Conservation (phyloP, 148 eudicot species). For the Mesembryanthemum crystallinum region DNA sequence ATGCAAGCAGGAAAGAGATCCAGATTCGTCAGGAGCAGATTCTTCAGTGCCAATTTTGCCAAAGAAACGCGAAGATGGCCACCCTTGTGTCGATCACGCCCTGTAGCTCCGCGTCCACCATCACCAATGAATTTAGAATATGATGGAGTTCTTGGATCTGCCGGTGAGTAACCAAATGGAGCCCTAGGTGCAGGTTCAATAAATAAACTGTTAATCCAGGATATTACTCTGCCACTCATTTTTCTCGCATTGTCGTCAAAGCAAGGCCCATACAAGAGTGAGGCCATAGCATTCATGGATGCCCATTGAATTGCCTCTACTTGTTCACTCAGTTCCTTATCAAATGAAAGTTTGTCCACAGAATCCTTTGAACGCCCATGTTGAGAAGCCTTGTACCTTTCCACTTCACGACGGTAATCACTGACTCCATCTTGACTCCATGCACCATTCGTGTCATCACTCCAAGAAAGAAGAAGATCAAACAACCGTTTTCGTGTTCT, state of each 20-base stretch:
- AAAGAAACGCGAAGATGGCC: constrained; percentile 87
- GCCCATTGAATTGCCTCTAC: constrained; percentile 99
- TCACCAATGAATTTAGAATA: constrained; percentile 79
- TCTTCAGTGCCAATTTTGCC: constrained; percentile 92
- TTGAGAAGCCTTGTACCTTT: constrained; percentile 90
- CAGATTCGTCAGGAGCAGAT: constrained; percentile 89
- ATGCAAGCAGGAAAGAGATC: constrained; percentile 98
- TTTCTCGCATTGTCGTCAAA: constrained; percentile 98
- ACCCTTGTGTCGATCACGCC: constrained; percentile 92
- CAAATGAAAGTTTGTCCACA: constrained; percentile 86
- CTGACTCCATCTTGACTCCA: constrained; percentile 89
- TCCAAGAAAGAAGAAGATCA: constrained; percentile 94
- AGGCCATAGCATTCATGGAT: constrained; percentile 96
- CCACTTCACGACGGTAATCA: constrained; percentile 96
- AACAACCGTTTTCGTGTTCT: constrained; percentile 86
- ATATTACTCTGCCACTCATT: constrained; percentile 95
- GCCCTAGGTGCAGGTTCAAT: constrained; percentile 98
- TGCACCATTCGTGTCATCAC: constrained; percentile 73
- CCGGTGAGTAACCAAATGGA: constrained; percentile 96
- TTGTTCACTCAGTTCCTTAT: constrained; percentile 90
- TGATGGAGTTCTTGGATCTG: constrained; percentile 99
- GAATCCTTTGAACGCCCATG: constrained; percentile 95
- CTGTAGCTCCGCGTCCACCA: constrained; percentile 72
- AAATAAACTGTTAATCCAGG: constrained; percentile 95
- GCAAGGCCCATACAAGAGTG: constrained; percentile 94